These are phyloP conservation scores for Coffea humblotiana DNA, from an alignment of 305 asterid genomes.

Conservation along the genomic window DNA sequence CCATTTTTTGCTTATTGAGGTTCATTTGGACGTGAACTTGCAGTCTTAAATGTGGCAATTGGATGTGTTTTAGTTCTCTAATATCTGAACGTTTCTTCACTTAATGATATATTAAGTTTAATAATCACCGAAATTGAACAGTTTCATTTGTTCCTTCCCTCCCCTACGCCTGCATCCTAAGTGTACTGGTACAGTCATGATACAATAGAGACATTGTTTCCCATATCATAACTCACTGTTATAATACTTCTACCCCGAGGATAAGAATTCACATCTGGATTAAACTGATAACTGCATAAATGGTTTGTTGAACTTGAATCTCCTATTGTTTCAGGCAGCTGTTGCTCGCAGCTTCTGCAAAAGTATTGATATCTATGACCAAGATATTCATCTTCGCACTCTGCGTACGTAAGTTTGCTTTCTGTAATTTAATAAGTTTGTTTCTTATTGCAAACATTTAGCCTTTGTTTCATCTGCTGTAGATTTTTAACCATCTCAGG, in stretches of 20 bases:
- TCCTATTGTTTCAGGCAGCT: conserved; percentile 53
- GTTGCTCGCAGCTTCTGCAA: conserved; percentile 85
- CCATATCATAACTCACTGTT: background rate
- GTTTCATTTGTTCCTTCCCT: background rate
- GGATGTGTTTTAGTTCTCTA: background rate
- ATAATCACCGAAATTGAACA: background rate
- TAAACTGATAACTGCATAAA: conserved; percentile 15
- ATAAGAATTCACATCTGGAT: background rate
- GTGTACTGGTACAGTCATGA: background rate
- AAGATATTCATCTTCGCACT: conserved; percentile 87
- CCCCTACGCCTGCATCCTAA: background rate
- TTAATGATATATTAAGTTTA: background rate
- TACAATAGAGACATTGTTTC: background rate
- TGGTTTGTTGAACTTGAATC: background rate
- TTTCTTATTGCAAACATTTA: background rate
- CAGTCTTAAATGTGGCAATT: background rate
- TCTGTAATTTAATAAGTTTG: background rate
- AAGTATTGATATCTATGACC: conserved; percentile 84
- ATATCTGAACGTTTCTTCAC: background rate
- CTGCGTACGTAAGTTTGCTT: conserved; percentile 65
- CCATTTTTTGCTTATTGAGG: background rate
- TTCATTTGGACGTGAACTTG: background rate
- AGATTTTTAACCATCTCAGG: background rate
- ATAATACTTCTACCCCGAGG: background rate
- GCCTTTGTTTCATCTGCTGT: background rate